Evolutionary conservation across 345 rosid species (phyloP), one percentile per base, ranked within the genome.

Genomic region (Rubroshorea leprosula): DNA sequence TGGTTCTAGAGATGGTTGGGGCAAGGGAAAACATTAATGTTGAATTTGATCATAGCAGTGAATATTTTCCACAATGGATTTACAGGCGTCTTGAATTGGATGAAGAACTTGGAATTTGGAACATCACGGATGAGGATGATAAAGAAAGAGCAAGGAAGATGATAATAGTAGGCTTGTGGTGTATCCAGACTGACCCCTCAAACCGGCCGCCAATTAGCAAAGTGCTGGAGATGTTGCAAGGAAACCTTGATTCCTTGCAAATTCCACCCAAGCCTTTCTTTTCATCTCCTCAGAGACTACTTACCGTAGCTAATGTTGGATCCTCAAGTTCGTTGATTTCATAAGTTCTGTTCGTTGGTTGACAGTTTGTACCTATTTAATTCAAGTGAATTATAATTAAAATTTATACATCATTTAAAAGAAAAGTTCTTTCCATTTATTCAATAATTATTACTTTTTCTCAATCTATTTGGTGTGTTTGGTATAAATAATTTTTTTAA

Each of bases 31-130:
- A 65, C 17, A 13, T 1, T 3, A 26, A 63, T 25, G 22, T 12
- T 5, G 8, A 23, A 49, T 20, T 7, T 5, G 13, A 24, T 47
- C 45, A 19, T 12, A 14, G 26, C 3, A 78, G 75, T 25, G 67
- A 75, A 26, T 75, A 69, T 56, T 77, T 81, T 71, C 79, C 73
- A 2, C 54, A 71, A 10, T 60, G 67, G 61, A 64, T 75, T 5
- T 73, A 81, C 13, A 64, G n/a, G 17, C 50, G 66, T 16, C 54
- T 75, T 29, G 78, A 75, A 54, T 67, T 9, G 0, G 26, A 54
- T 4, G 23, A 70, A 11, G 39, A 6, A 54, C 39, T 48, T 9
- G 31, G 50, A 26, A 29, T 62, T 5, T 17, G 7, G 0, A 60
- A 49, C 2, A 18, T 31, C 57, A 52, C 52, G 2, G 49, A 11